These are phyloP conservation scores for Nothopassalora personata DNA, from an alignment of 2,329 filamentous ascomycete species.

Conservation along the genomic window DNA sequence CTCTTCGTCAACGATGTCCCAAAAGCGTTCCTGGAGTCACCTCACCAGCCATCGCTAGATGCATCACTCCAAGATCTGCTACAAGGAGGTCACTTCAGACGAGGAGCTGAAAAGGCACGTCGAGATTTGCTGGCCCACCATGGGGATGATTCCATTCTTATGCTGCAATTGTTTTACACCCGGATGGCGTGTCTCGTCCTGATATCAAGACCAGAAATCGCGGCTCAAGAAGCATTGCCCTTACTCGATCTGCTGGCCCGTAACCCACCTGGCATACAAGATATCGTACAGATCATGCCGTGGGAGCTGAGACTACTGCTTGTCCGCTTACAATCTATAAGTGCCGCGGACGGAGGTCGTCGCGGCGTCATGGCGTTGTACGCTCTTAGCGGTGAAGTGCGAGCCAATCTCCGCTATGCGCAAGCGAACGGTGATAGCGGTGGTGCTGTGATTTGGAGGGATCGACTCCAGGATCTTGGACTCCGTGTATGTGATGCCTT, in stretches of 20 bases:
- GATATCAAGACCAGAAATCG: slow-evolving; percentile 57
- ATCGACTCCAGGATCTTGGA: slow-evolving; percentile 68
- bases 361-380: slow-evolving; percentile 87
- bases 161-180: slow-evolving; percentile 75
- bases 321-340: slow-evolving; percentile 77
- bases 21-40: slow-evolving; percentile 62
- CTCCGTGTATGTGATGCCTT: slow-evolving; percentile 59
- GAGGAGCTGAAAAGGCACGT: slow-evolving; percentile 41
- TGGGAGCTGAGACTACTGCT: slow-evolving; percentile 82
- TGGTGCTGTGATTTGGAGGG: slow-evolving; percentile 63
- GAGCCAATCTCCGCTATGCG: slow-evolving; percentile 25
- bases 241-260: slow-evolving; percentile 51
- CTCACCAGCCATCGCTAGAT: slow-evolving; percentile 57
- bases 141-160: slow-evolving; percentile 56
- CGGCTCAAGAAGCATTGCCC: slow-evolving; percentile 57
- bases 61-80: slow-evolving; percentile 66
- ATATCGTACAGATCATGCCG: slow-evolving; percentile 64
- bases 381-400: slow-evolving; percentile 56
- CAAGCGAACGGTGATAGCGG: slow-evolving; percentile 50
- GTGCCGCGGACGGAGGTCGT: slow-evolving; percentile 75
- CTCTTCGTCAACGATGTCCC: slow-evolving; percentile 60
- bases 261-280: slow-evolving; percentile 46
- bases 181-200: slow-evolving; percentile 77
- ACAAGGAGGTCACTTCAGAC: slow-evolving; percentile 68
- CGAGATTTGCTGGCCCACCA: slow-evolving; percentile 39